Percentiles rank a stretch among this genome's conserved stretches.
phyloP scores from a whole-genome alignment of 2,329 filamentous ascomycete genomes.

The Claviceps maximensis region DNA sequence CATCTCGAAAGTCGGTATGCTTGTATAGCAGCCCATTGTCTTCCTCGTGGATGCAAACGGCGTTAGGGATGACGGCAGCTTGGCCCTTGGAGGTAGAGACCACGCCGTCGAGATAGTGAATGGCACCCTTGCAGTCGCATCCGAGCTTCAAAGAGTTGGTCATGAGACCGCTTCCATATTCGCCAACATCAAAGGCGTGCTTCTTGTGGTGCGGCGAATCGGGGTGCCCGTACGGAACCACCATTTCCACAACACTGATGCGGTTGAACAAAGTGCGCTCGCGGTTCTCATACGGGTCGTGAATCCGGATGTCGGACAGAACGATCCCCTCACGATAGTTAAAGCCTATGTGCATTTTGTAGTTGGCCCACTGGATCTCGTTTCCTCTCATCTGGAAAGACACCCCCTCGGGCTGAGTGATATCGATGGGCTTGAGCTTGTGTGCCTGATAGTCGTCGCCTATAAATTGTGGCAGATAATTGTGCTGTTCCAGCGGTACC shows the following conservation, averaged over 20 bases:
- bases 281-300: constrained; percentile 29
- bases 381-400: constrained; percentile 34
- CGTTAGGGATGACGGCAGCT: constrained; percentile 50
- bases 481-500: constrained; percentile 23
- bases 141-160: constrained; percentile 50
- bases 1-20: constrained; percentile 49
- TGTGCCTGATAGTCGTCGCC: constrained; percentile 21
- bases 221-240: constrained; percentile 54
- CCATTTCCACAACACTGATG: constrained; percentile 57
- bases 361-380: constrained; percentile 47
- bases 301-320: constrained; percentile 55
- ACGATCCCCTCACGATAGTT: constrained; percentile 59
- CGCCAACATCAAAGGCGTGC: constrained; percentile 56
- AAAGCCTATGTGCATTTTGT: constrained; percentile 59
- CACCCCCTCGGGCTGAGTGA: constrained; percentile 27
- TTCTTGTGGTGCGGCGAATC: constrained; percentile 51
- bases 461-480: constrained; percentile 25
- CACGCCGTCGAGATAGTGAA: constrained; percentile 31
- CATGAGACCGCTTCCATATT: constrained; percentile 50
- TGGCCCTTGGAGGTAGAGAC: constrained; percentile 30
- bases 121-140: constrained; percentile 53
- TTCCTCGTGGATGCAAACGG: constrained; percentile 24
- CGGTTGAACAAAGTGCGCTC: constrained; percentile 52
- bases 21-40: constrained; percentile 49
- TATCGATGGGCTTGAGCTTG: constrained; percentile 24